Conservation (phyloP, 495 filamentous ascomycete genomes). For the Hypoxylon fragiforme region DNA sequence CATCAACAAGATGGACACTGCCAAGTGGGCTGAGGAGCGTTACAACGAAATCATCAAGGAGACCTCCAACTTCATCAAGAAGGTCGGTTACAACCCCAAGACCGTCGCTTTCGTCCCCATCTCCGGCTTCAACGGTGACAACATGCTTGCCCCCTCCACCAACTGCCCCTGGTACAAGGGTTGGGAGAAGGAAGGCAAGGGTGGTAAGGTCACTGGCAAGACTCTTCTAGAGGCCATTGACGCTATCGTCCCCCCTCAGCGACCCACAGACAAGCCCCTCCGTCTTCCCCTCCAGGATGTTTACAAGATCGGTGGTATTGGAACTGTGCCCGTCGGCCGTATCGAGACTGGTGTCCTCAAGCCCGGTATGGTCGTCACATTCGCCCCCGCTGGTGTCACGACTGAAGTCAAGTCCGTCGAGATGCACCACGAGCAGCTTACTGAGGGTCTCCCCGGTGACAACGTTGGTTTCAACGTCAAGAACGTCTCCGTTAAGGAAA, state of each 20-base stretch:
- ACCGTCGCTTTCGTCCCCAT: slow-evolving; percentile 96
- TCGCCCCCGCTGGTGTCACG: slow-evolving; percentile 96
- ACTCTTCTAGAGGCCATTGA: slow-evolving; percentile 99
- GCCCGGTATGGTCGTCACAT: slow-evolving; percentile 96
- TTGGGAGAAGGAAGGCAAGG: slow-evolving; percentile 99
- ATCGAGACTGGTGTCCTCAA: slow-evolving; percentile 99
- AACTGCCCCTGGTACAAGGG: slow-evolving; percentile 99
- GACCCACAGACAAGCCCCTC: slow-evolving; percentile 96
- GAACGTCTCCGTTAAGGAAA: slow-evolving; percentile 99
- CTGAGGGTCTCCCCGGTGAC: slow-evolving; percentile 95
- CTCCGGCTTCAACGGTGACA: slow-evolving; percentile 99
- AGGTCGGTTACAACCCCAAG: slow-evolving; percentile 99
- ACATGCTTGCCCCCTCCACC: slow-evolving; percentile 91
- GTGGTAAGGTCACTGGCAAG: slow-evolving; percentile 85
- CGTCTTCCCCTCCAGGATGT: slow-evolving; percentile 99
- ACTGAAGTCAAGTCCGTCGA: slow-evolving; percentile 99
- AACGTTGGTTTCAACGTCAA: slow-evolving; percentile 99
- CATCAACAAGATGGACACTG: slow-evolving; percentile 99
- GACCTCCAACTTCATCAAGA: slow-evolving; percentile 99
- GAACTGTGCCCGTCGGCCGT: slow-evolving; percentile 99
- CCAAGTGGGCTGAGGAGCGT: slow-evolving; percentile 95
- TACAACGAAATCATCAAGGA: slow-evolving; percentile 99
- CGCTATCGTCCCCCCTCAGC: slow-evolving; percentile 87
- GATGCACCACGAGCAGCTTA: slow-evolving; percentile 99
- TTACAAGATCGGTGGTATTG: slow-evolving; percentile 99